Conservation (phyloP, 1,139 yeast genomes). For the Yamadazyma sp. region DNA sequence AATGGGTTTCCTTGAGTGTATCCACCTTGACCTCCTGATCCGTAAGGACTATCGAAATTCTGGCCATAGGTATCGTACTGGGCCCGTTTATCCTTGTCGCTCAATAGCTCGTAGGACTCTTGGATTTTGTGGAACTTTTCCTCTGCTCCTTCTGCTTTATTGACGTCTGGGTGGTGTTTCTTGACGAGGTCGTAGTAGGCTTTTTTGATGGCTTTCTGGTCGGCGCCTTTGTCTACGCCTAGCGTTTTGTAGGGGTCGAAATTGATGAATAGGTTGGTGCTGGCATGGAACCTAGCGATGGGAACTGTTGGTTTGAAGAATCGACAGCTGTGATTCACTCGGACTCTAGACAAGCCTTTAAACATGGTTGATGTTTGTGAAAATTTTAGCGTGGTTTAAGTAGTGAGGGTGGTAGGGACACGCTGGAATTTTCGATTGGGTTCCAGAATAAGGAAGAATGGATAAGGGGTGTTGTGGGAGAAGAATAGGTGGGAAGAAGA, state of each 20-base stretch:
- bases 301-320: background rate
- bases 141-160: constrained; percentile 87
- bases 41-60: constrained; percentile 60
- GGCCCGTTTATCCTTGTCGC: constrained; percentile 82
- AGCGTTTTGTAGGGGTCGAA: constrained; percentile 82
- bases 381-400: constrained; percentile 7
- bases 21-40: constrained; percentile 42
- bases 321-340: constrained; percentile 3
- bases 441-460: background rate
- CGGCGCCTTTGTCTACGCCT: constrained; percentile 74
- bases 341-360: constrained; percentile 6
- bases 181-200: constrained; percentile 93
- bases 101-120: constrained; percentile 88
- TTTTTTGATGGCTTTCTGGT: constrained; percentile 83
- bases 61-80: constrained; percentile 93
- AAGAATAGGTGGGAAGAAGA: background rate
- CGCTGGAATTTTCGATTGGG: background rate
- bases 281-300: constrained; percentile 25
- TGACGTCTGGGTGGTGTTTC: constrained; percentile 93
- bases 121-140: constrained; percentile 88
- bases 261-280: constrained; percentile 23
- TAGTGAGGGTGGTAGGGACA: background rate
- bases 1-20: constrained; percentile 43
- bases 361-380: constrained; percentile 7
- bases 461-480: background rate